Base-by-base conservation (phyloP, 2,329 filamentous ascomycete species). In the Alternaria ventricosa region DNA sequence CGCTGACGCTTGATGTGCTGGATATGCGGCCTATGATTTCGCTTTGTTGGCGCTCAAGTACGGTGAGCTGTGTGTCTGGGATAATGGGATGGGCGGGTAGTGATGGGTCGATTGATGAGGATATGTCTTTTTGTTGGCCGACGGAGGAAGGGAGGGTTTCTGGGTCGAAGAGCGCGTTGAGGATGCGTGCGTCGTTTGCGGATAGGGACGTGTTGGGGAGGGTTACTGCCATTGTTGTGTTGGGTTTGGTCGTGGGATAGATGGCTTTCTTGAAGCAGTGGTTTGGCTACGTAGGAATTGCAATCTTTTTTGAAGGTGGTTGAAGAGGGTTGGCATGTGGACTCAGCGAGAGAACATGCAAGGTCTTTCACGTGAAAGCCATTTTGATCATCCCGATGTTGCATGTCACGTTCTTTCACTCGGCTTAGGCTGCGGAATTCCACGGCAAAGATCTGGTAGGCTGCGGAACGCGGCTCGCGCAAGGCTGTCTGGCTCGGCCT, bases 151-250 rank as follows among this genome's bases (percentile, higher is more conserved):
- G 77, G 6, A 79, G 74, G 3, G 79, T 75, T 63, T 81, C 80
- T 28, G 80, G 79, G 55, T 81, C 79, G 69, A 82, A 82, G 1
- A 82, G 74, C 0, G 80, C 78, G 44, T 75, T 71, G 13, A 82
- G 67, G 20, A 81, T 79, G 50, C 75, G 75, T 5, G 67, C 67
- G 64, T 82, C 80, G 46, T 81, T 80, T 20, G 72, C 62, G 25
- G 78, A 76, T 22, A 82, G 68, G 6, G 65, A 59, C 5, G 71
- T 91, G 84, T 60, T 87, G 84, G 75, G 88, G 11, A 61, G 50
- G 43, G 63, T 28, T 53, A 73, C 63, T 15, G 72, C 70, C 73
- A 76, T 76, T 11, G 33, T 62, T 30, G 23, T 60, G 44, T 41
- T 23, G 9, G 49, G 13, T 25, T 6, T 18, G 36, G n/a, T 41